Base-by-base conservation (phyloP, 352 stramenopile species). In the Blastocystis sp. region DNA sequence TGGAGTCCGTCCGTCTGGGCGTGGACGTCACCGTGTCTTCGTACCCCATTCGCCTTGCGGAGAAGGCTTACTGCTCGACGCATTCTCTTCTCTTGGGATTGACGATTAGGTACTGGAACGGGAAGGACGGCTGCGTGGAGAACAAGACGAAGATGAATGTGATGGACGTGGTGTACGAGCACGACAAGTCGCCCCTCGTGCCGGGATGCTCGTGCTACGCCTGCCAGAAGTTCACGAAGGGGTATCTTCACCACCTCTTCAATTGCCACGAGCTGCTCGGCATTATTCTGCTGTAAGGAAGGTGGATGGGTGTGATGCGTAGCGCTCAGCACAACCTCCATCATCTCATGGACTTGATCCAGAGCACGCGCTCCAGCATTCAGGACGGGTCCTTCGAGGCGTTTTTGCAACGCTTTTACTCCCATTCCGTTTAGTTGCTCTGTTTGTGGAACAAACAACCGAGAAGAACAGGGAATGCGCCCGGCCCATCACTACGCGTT, bases 161-260 rank as follows among this genome's bases (percentile, higher is more conserved):
- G 68, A 68, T 79, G 61, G 68, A 88, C 60, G 76, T 48, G 24
- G 43, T 65, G 17, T 88, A 77, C 60, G 43, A 77, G 52, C 34
- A 88, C 57, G 78, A 88, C 21, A 64, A 79, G 24, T 59, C 28
- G 79, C 60, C 54, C 0, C 63, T 88, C 11, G n/a, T 76, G 45
- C 48, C 79, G 60, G 54, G 54, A 40, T 88, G 78, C 63, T 28
- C 38, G 19, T 88, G 78, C 21, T 88, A 88, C 34, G 24, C 78
- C 19, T 88, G 78, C 52, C 59, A 76, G 61, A 69, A 64, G 45
- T 88, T 88, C 52, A 88, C 78, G 17, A 76, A 79, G 64, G 78
- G 78, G 21, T 88, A 88, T 78, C 6, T 88, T 7, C 64, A 88
- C 24, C 78, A 88, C 78, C 43, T 88, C 7, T 88, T 88, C 48